Conservation (phyloP, 2,329 filamentous ascomycete species). For the Beauveria sp. region DNA sequence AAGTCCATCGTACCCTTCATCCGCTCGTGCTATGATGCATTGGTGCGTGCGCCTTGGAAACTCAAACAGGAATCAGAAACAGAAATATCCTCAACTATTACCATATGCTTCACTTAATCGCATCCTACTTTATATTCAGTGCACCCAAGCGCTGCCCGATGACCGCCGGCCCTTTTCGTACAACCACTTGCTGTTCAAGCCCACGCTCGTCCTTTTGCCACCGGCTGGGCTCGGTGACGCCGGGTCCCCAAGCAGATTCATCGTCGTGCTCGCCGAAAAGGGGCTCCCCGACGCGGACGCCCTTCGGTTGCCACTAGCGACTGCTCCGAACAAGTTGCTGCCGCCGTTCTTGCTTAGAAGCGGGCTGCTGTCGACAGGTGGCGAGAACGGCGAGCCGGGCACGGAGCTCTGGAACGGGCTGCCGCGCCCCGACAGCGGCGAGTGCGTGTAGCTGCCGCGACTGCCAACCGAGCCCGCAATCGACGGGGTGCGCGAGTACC, state of each 20-base stretch:
- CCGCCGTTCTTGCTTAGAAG: constrained; percentile 56
- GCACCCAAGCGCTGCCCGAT: constrained; percentile 35
- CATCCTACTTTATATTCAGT: constrained; percentile 16
- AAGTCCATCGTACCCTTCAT: neutral
- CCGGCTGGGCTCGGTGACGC: constrained; percentile 60
- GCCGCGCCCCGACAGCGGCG: constrained; percentile 49
- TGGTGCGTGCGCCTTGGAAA: neutral
- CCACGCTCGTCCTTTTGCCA: constrained; percentile 63
- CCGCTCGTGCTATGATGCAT: neutral
- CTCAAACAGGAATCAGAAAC: neutral
- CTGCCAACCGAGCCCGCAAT: constrained; percentile 54
- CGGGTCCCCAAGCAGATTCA: constrained; percentile 48
- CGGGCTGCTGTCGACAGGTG: constrained; percentile 39
- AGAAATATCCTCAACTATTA: neutral
- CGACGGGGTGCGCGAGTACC: constrained; percentile 71
- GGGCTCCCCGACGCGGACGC: constrained; percentile 47
- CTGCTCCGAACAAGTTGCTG: neutral
- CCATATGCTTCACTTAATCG: neutral
- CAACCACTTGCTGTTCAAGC: constrained; percentile 87
- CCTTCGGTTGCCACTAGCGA: constrained; percentile 18
- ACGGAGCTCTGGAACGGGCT: constrained; percentile 33
- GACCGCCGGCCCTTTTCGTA: constrained; percentile 72
- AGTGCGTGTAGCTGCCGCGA: constrained; percentile 48
- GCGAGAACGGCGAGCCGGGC: constrained; percentile 41
- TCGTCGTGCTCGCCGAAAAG: constrained; percentile 40